A percentile compares a stretch with the other conserved stretches of the same genome.
These are phyloP conservation scores for Chimonanthus salicifolius DNA, from an alignment of 164 flowering plant species.

Conservation along the genomic window DNA sequence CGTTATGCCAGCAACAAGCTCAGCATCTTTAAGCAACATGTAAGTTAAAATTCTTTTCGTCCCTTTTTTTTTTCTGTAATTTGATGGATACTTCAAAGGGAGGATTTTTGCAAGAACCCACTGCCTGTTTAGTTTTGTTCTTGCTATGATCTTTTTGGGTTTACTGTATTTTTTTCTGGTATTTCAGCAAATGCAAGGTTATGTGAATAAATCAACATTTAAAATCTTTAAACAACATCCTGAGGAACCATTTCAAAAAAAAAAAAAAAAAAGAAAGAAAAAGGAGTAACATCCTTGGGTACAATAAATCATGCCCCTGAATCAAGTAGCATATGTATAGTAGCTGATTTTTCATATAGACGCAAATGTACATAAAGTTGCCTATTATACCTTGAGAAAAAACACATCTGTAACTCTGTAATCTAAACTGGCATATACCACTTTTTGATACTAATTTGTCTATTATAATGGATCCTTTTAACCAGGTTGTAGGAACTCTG, in stretches of 20 bases:
- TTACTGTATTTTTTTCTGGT: neutral
- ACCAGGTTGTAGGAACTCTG: conserved; percentile 76
- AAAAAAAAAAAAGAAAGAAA: too few relatives aligned
- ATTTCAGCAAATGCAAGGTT: neutral
- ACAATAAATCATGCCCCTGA: too few relatives aligned
- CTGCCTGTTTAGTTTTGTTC: neutral
- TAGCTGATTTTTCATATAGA: too few relatives aligned
- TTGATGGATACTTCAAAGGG: neutral
- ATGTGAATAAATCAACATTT: too few relatives aligned
- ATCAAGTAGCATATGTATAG: too few relatives aligned
- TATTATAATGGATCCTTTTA: neutral
- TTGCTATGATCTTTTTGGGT: neutral
- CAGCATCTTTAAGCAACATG: conserved; percentile 70
- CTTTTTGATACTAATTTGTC: neutral
- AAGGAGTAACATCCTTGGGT: too few relatives aligned
- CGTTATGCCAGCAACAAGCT: conserved; percentile 73
- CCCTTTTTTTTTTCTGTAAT: neutral
- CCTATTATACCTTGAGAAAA: too few relatives aligned
- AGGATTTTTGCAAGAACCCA: neutral
- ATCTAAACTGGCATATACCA: neutral
- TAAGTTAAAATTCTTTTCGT: conserved; percentile 2
- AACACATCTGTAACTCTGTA: too few relatives aligned
- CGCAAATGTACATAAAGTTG: too few relatives aligned
- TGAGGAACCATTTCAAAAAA: too few relatives aligned
- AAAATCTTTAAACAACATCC: too few relatives aligned